Evolutionary conservation across 176 grass and related monocot genomes (phyloP), one percentile per base, ranked within the genome.

Genomic region (Zoysia japonica): DNA sequence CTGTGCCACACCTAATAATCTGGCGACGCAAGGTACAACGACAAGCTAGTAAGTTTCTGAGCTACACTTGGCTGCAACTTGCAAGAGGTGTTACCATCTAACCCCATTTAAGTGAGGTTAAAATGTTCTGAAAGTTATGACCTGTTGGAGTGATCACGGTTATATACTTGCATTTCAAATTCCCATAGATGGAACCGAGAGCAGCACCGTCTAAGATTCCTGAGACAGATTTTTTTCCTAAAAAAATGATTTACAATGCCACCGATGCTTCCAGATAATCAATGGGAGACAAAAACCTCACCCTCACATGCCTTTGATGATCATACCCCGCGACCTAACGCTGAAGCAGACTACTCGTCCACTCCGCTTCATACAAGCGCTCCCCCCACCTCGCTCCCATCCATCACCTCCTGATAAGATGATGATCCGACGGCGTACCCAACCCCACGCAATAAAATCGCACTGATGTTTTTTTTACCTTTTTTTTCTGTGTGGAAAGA

Each of bases 221-320:
- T 11, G 50, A 54, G 78, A 41, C 51, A 2, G 51, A n/a, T 9
- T 2, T 13, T 53, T 49, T 37, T 45, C 28, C 28, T 28, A 28
- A 28, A 28, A 28, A 28, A 28, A 28, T 28, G 28, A 28, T 57
- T 16, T 3, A 65, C 28, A 6, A 5, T 50, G 40, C 44, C 44
- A 16, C 14, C 16, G 51, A 5, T 38, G 69, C 57, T n/a, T 76
- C 82, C 70, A 61, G 28, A 28, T 60, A 60, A 63, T 41, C 47
- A 65, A 43, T 17, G 40, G 48, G 43, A 48, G 71, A 85, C 77
- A 85, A 80, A 76, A 76, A 55, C 71, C 82, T 89, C 77, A 11
- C 83, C 10, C 28, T 70, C 87, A 60, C 86, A 81, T 80, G 76
- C 69, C 46, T 85, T 57, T 6, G 63, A 11, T 17, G 86, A 70